phyloP scores from a whole-genome alignment of 768 basidiomycete genomes.

The Mycena capillaripes region DNA sequence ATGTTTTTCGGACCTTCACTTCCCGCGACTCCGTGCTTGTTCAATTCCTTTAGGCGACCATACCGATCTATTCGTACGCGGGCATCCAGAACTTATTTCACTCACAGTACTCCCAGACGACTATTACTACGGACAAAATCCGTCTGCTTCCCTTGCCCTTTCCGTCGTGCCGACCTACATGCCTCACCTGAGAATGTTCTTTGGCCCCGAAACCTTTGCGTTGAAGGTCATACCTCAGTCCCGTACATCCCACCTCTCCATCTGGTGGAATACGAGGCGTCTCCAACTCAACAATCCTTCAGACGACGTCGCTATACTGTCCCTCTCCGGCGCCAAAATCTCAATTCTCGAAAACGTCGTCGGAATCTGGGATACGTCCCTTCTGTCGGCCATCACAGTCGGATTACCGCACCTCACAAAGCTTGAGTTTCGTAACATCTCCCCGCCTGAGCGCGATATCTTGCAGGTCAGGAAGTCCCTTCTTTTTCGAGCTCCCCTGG shows the following conservation, averaged over 20 bases:
- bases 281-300: too few relatives aligned
- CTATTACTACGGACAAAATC: background rate
- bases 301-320: background rate
- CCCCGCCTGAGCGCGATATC: background rate
- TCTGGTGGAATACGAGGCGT: background rate
- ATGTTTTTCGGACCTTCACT: background rate
- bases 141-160: background rate
- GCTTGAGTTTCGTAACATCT: background rate
- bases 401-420: background rate
- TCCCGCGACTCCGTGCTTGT: conserved; percentile 5
- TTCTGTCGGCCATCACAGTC: background rate
- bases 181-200: background rate
- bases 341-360: background rate
- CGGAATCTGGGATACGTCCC: background rate
- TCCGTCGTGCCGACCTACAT: background rate
- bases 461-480: background rate
- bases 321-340: background rate
- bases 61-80: background rate
- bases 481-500: background rate
- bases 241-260: background rate
- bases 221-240: background rate
- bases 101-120: background rate
- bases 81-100: background rate
- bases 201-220: background rate
- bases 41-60: background rate